Percentiles rank a stretch among this genome's conserved stretches.
phyloP scores from a whole-genome alignment of 2,329 filamentous ascomycete genomes.

The Aureobasidium sp. region DNA sequence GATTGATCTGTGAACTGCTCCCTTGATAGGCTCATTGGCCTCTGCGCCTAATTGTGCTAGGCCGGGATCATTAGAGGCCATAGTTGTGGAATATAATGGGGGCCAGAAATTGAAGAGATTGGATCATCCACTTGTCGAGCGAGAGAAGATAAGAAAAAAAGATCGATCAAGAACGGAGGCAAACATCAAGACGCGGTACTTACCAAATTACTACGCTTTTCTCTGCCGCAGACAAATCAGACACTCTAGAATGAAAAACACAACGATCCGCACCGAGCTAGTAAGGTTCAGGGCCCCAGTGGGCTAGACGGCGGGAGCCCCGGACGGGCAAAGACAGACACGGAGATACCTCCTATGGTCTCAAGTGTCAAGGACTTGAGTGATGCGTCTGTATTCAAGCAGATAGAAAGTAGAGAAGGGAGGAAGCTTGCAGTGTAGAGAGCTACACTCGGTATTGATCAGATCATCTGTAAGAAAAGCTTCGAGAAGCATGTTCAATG shows the following conservation, averaged over 20 bases:
- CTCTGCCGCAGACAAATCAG: not conserved
- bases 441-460: not conserved
- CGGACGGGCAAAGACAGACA: not conserved
- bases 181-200: not conserved
- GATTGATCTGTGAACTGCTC: constrained; percentile 20
- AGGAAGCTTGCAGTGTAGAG: not conserved
- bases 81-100: constrained; percentile 13
- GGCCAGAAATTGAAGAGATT: not conserved
- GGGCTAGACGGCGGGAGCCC: not conserved
- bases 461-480: not conserved
- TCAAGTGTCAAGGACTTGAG: not conserved
- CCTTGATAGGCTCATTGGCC: constrained; percentile 28
- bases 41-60: constrained; percentile 24
- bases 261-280: not conserved
- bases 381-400: not conserved
- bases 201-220: not conserved
- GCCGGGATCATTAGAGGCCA: constrained; percentile 31
- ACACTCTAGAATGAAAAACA: not conserved
- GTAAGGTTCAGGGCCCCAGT: not conserved
- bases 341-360: not conserved
- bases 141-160: not conserved
- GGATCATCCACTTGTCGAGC: not conserved
- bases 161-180: not conserved
- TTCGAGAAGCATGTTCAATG: not conserved
- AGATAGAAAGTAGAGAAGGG: not conserved